These are phyloP conservation scores for Tetrahymena malaccensis DNA, from an alignment of 73 alveolate species.

Conservation along the genomic window DNA sequence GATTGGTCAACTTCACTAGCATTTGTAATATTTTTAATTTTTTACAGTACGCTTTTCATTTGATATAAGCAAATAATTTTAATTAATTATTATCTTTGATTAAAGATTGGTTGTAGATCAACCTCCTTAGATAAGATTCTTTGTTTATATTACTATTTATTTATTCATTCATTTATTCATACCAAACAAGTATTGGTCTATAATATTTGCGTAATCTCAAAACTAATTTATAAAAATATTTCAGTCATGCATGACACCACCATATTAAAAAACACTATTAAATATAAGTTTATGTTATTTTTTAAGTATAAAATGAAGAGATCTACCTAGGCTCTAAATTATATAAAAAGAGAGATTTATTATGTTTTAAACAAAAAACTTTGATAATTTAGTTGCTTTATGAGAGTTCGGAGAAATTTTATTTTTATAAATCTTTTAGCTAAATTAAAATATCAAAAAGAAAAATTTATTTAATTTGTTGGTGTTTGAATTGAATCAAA, in stretches of 20 bases:
- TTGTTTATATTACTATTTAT: no score
- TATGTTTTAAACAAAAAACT: no score
- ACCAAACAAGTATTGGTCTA: not conserved
- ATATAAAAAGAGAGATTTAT: no score
- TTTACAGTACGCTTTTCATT: not conserved
- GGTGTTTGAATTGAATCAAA: no score
- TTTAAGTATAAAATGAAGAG: no score
- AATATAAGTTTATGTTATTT: no score
- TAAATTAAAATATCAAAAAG: no score
- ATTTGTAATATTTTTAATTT: not conserved
- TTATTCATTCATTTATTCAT: not conserved
- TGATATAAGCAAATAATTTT: not conserved
- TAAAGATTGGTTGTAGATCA: not conserved
- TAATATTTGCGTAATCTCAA: not conserved
- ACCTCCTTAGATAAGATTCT: not conserved
- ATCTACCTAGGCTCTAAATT: no score
- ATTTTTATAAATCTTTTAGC: no score
- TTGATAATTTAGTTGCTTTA: no score
- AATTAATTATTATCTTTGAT: not conserved
- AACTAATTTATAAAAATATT: not conserved
- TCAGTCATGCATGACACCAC: not conserved
- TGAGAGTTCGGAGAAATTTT: no score
- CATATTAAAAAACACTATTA: not conserved
- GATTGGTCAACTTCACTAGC: not conserved
- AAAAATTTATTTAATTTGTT: no score